Evolutionary conservation across 2,329 filamentous ascomycete genomes (phyloP).

Genomic region (Chaetomium sp.): DNA sequence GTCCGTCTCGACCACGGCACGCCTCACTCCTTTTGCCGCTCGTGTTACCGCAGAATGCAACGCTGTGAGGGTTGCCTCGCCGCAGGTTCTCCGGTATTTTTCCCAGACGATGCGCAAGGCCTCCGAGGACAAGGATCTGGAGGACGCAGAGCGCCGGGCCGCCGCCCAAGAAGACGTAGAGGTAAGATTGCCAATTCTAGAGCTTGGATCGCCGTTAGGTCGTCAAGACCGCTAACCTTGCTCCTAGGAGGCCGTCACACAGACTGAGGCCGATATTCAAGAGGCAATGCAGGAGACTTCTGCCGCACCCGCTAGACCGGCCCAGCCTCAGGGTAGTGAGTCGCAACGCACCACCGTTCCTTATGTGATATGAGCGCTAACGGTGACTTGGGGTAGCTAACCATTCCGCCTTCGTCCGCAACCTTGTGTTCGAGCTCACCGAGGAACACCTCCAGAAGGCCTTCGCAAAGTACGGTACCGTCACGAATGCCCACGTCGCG

Average conservation of each 20-base stretch:
- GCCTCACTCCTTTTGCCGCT: conserved; percentile 33
- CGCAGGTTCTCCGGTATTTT: conserved; percentile 37
- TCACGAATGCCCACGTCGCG: conserved; percentile 35
- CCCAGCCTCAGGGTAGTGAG: not conserved
- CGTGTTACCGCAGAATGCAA: conserved; percentile 19
- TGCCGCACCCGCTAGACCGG: not conserved
- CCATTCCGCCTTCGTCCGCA: conserved; percentile 38
- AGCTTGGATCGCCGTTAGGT: too few species aligned
- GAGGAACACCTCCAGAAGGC: conserved; percentile 41
- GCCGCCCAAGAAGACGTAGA: conserved; percentile 20
- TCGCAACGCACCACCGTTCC: too few species aligned
- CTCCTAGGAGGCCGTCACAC: conserved; percentile 17
- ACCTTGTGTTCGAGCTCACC: conserved; percentile 43
- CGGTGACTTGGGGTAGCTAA: conserved; percentile 6
- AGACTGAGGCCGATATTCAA: conserved; percentile 24
- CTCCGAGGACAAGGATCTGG: conserved; percentile 23
- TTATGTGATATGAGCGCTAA: not conserved
- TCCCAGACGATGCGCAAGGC: conserved; percentile 37
- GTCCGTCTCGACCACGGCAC: conserved; percentile 32
- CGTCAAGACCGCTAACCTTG: not conserved
- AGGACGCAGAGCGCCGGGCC: conserved; percentile 20
- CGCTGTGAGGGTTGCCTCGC: conserved; percentile 21
- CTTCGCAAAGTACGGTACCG: conserved; percentile 40
- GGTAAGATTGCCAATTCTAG: not conserved
- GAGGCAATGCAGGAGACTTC: conserved; percentile 27